phyloP scores from a whole-genome alignment of 1,284 basidiomycete species.

The Moesziomyces sp. region DNA sequence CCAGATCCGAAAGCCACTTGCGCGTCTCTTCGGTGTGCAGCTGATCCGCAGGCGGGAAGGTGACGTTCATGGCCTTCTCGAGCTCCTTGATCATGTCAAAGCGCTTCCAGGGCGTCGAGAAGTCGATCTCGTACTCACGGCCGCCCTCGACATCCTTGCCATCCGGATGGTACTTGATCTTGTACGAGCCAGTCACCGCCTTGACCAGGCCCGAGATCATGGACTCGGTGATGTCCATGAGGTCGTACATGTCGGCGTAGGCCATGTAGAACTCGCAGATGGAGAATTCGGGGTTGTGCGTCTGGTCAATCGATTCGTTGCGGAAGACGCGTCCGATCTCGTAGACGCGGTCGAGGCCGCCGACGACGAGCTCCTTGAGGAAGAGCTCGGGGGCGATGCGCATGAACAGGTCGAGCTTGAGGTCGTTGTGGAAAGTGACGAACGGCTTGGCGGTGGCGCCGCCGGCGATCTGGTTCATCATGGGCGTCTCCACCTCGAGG shows the following conservation, averaged over 20 bases:
- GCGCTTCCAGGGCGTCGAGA: conserved; percentile 96
- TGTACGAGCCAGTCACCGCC: conserved; percentile 85
- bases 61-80: conserved; percentile 90
- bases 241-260: conserved; percentile 98
- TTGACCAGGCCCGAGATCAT: conserved; percentile 93
- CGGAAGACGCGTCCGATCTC: conserved; percentile 98
- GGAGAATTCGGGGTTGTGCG: conserved; percentile 73
- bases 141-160: conserved; percentile 78
- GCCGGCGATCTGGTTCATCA: conserved; percentile 96
- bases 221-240: conserved; percentile 96
- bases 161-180: conserved; percentile 89
- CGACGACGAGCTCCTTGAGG: conserved; percentile 96
- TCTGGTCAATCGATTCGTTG: conserved; percentile 98
- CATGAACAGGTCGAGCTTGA: conserved; percentile 96
- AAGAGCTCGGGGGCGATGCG: conserved; percentile 97
- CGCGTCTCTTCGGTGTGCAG: conserved; percentile 90
- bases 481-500: conserved; percentile 98
- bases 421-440: conserved; percentile 98
- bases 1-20: conserved; percentile 86
- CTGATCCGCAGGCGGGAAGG: conserved; percentile 91
- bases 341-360: conserved; percentile 95
- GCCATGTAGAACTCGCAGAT: conserved; percentile 99
- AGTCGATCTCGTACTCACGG: conserved; percentile 82
- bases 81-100: conserved; percentile 96
- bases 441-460: conserved; percentile 99